Evolutionary conservation across 228 moss, liverwort and hornwort species (phyloP).

Genomic region (Sphagnum fallax): DNA sequence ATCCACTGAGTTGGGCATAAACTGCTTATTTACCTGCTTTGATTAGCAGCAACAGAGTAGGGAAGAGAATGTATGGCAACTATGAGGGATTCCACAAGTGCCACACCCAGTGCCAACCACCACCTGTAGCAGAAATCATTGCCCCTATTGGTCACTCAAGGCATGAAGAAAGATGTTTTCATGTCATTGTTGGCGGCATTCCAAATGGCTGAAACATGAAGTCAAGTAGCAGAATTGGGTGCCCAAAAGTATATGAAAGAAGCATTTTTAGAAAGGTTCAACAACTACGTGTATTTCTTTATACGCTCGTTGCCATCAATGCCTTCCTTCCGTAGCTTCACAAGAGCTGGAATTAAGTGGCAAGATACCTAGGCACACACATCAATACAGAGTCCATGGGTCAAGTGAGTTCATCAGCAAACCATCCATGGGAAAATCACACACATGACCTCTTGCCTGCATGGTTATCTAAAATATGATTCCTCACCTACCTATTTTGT

Average conservation of each 20-base stretch:
- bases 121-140: conserved; percentile 45
- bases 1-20: no score
- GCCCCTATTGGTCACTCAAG: background rate
- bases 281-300: conserved; percentile 79
- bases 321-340: conserved; percentile 92
- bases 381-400: background rate
- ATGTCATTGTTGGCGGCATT: no score
- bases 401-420: no score
- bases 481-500: no score
- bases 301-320: conserved; percentile 95
- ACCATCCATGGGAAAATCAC: no score
- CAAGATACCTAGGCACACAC: conserved; percentile 64
- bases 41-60: conserved; percentile 74
- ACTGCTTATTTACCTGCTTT: conserved; percentile 40
- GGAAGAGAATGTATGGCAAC: conserved; percentile 84
- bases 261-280: conserved; percentile 5
- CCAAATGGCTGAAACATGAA: no score
- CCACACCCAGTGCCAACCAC: conserved; percentile 92
- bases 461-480: no score
- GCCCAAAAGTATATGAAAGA: background rate
- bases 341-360: conserved; percentile 75
- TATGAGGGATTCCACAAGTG: conserved; percentile 74
- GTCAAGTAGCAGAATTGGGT: background rate
- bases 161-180: no score
- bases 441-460: no score